Base-by-base conservation (phyloP, 208 protist genomes). In the Acanthamoeba triangularis region DNA sequence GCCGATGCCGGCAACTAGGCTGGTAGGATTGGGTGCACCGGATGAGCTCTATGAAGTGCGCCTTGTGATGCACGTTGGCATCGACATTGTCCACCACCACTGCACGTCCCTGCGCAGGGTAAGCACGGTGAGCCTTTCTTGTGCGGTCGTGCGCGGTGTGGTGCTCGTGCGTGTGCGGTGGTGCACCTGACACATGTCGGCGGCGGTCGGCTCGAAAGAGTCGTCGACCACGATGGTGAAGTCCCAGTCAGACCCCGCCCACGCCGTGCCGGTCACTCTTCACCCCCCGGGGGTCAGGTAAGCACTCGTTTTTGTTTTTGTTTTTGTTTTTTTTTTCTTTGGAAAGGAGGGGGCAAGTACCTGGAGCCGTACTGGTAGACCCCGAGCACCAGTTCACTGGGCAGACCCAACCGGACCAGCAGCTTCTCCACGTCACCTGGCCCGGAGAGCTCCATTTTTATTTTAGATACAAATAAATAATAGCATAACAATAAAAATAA, bases 331-430 rank as follows among this genome's bases (percentile, higher is more conserved):
- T n/a, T n/a, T n/a, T n/a, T n/a, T n/a, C n/a, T n/a, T n/a, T n/a
- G 18, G 23, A 30, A 41, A 78, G 30, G n/a, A 78, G 37, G 37
- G 37, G 37, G 37, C 37, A 41, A 14, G 18, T 28, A 88, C 80
- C 80, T 88, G 47, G 80, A 88, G 47, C 80, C 80, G 28, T 52
- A 88, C 44, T 88, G 80, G 47, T 88, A 88, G 47, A 88, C 41
- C 11, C 4, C 28, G 23, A 88, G 52, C n/a, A 88, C 80, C 5
- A 63, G 41, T 13, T 25, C 80, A 6, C 6, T 16, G 14, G 47
- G 80, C 52, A 88, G 30, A 2, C 80, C 23, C 33, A 88, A 44
- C 23, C 1, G 35, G 0, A 4, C 25, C 14, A 88, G 47, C 7
- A 88, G 52, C 37, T n/a, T 44, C 30, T 37, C 30, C 69, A 41